Evolutionary conservation across 2,329 filamentous ascomycete species (phyloP), one percentile per base, ranked within the genome.

Genomic region (Paecilomyces niveus): DNA sequence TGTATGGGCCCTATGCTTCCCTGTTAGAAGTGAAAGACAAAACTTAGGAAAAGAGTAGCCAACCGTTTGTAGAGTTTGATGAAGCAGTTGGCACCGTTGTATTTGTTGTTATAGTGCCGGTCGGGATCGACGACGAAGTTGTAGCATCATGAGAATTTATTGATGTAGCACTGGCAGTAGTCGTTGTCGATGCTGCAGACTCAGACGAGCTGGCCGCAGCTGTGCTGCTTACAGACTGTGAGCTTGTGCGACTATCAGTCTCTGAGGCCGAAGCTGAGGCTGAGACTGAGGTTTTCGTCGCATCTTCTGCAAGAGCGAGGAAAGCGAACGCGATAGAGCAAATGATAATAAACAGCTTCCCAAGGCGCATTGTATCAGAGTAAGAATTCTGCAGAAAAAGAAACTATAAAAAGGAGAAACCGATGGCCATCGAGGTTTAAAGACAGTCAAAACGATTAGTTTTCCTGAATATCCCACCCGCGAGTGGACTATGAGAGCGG

Each of bases 1-100:
- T 49, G 65, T 57, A 26, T 64, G 66, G 26, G 62, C 57, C 45
- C 54, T 61, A 61, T 68, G 64, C 62, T 53, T 57, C 32, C 49
- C 8, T 6, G 18, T 61, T n/a, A 61, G 54, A 57, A 53, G 3
- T 11, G n/a, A 39, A 35, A 54, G 32, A 11, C 1, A 29, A 39
- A 29, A 21, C 9, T 39, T 39, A 11, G 6, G 11, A 4, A 18
- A 22, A 31, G 24, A 45, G n/a, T 45, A 18, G 24, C 49, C 15
- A 29, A 52, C 50, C 50, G 26, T 52, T 3, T 26, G 6, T 22
- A 13, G 50, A 11, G 50, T 29, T 21, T 52, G 50, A 52, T 52
- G 22, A 24, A 13, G 22, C 10, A 29, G 21, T 52, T 9, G 10
- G 50, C 26, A 22, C 50, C 13, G 50, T 29, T 22, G 50, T 21